Base-by-base conservation (phyloP, 495 filamentous ascomycete genomes). In the Xeromyces bisporus region DNA sequence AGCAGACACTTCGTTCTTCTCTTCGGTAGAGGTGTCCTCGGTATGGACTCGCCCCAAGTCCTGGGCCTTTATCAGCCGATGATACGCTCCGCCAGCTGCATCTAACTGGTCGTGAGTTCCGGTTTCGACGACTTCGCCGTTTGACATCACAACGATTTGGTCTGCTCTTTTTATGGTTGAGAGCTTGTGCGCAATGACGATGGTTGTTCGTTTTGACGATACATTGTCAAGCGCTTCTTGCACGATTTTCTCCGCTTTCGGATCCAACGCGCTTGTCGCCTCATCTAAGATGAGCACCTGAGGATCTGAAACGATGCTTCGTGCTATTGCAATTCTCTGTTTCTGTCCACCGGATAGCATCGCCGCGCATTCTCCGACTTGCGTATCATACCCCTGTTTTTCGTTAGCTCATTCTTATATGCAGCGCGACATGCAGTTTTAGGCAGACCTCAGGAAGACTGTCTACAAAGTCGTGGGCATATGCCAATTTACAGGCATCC, bases 181-280 rank as follows among this genome's bases (percentile, higher is more conserved):
- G 0, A 72, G 47, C 4, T 56, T 40, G 44, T 73, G 67, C 0
- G 67, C 64, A 30, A 71, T 58, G 18, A 36, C 21, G 1, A 50
- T 15, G 6, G 42, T 47, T 0, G 49, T 53, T 43, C 40, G 8
- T 15, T 29, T 18, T 37, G 23, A 47, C 28, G 34, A 60, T 37
- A 46, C 49, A 35, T 28, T 33, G 20, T 44, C 47, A 37, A 41
- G 50, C 31, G 33, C 53, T 23, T 55, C 45, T 33, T 60, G 60
- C 5, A 71, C 50, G 7, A 55, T 27, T 21, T 42, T 42, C 35
- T 68, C 62, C 0, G 44, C 51, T 34, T 64, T 46, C 0, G 67
- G 50, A 40, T 76, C 76, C 11, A 82, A 43, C 1, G 70, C 66
- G 11, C 50, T 51, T 3, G 71, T 75, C 3, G 71, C 66, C 40